A percentile compares a stretch with the other conserved stretches of the same genome.
Conservation (phyloP, 179 eudicot species). For the Kewa caespitosa region DNA sequence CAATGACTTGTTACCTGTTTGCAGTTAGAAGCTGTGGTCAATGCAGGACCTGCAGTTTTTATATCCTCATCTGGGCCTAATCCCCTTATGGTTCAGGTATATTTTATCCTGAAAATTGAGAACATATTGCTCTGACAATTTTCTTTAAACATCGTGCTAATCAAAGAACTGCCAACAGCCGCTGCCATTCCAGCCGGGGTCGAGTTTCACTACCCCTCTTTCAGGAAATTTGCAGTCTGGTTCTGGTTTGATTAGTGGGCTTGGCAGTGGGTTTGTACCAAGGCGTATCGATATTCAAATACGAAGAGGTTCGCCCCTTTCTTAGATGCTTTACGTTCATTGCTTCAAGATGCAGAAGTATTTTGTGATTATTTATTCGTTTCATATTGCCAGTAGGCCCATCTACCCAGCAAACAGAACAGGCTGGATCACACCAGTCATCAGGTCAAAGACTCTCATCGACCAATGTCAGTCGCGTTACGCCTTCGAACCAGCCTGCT, state of each 20-base stretch:
- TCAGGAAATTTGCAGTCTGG: constrained; percentile 43
- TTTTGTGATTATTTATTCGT: constrained; percentile 8
- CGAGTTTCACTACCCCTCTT: constrained; percentile 63
- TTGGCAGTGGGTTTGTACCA: constrained; percentile 57
- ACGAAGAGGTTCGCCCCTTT: constrained; percentile 53
- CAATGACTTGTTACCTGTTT: constrained; percentile 16
- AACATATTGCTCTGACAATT: neutral
- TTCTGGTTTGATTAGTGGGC: constrained; percentile 46
- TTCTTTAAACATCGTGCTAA: constrained; percentile 22
- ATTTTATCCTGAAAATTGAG: neutral
- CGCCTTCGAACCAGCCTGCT: constrained; percentile 36
- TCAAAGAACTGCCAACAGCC: constrained; percentile 44
- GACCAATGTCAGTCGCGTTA: constrained; percentile 24
- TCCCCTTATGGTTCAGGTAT: constrained; percentile 98
- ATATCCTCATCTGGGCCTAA: constrained; percentile 86
- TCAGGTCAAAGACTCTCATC: constrained; percentile 39
- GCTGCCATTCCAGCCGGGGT: constrained; percentile 78
- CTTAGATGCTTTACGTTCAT: neutral
- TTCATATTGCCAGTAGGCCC: constrained; percentile 33
- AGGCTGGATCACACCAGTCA: constrained; percentile 48
- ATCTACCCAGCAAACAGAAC: constrained; percentile 46
- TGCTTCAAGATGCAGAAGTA: neutral
- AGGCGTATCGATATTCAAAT: constrained; percentile 91
- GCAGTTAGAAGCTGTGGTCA: constrained; percentile 83
- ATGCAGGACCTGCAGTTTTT: constrained; percentile 90